Evolutionary conservation across 192 early-diverging fungal genomes (phyloP).

Genomic region (Umbelopsis ramanniana): DNA sequence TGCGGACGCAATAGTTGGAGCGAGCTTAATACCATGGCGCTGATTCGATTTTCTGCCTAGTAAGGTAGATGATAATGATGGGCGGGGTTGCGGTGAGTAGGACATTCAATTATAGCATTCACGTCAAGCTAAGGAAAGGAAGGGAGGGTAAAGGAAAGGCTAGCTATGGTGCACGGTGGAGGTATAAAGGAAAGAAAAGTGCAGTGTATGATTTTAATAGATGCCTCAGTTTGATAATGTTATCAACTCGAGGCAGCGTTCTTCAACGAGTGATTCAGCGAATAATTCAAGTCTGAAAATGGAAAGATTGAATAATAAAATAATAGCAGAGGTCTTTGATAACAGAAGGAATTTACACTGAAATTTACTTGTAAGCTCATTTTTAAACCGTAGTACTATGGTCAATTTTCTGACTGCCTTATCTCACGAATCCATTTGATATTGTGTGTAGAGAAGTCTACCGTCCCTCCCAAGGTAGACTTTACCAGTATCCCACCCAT

Average conservation of each 20-base stretch:
- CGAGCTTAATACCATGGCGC: conserved; percentile 26
- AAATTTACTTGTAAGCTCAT: too few relatives aligned
- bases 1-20: conserved; percentile 25
- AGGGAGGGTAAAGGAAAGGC: neutral
- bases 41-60: neutral
- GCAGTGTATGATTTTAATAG: neutral
- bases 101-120: conserved; percentile 6
- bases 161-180: neutral
- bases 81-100: neutral
- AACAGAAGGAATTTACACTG: conserved; percentile 9
- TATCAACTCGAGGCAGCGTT: neutral
- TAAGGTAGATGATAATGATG: conserved; percentile 13
- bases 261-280: neutral
- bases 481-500: too few relatives aligned
- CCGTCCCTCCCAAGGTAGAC: too few relatives aligned
- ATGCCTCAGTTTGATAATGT: neutral
- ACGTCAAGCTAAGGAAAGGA: neutral
- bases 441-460: too few relatives aligned
- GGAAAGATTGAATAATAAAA: conserved; percentile 17
- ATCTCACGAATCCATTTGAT: too few relatives aligned
- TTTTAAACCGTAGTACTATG: too few relatives aligned
- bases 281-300: conserved; percentile 11
- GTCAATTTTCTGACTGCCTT: neutral
- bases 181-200: neutral
- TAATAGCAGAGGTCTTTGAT: conserved; percentile 20